Base-by-base conservation (phyloP, 257 asterid genomes). In the Eustoma russellianum region DNA sequence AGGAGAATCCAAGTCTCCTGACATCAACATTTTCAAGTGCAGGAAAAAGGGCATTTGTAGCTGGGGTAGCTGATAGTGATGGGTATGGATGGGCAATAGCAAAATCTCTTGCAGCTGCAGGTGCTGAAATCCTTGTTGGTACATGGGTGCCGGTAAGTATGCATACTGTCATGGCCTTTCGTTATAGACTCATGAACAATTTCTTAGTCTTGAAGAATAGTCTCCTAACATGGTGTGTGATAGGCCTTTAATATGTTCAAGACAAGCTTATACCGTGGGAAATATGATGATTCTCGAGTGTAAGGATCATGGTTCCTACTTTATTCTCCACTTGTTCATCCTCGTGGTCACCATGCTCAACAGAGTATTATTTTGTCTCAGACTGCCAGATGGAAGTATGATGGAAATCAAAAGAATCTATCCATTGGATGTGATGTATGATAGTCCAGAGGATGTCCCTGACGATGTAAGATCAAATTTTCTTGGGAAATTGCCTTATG, bases 51-150 rank as follows among this genome's bases (percentile, higher is more conserved):
- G 97, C 99, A 6, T 91, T 91, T 62, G 82, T 86, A 60, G 98
- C 98, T 69, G 98, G 98, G 48, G 61, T 91, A 52, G 98, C 92
- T 61, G 98, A 91, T 63, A 96, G 86, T 65, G 80, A 86, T 66
- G 98, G 98, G 45, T 91, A 91, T 47, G 98, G 98, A 55, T 91
- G 98, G 96, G 96, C 96, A 55, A 84, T 91, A 40, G 96, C 98
- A 54, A 91, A 86, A 71, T 76, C 98, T 57, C 94, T 91, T 63
- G 93, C 94, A 40, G 96, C 96, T 59, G 98, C 98, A 1, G 97
- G 97, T 62, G 97, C 97, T 57, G 95, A 89, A 69, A 86, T 87
- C 74, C 96, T 91, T 16, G 86, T 88, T 28, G 99, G 99, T 12
- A 92, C 99, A 55, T 92, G 99, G 99, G 97, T 92, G 45, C 97